Evolutionary conservation across 495 filamentous ascomycete species (phyloP), one percentile per base, ranked within the genome.

Genomic region (Annulohypoxylon stygium): DNA sequence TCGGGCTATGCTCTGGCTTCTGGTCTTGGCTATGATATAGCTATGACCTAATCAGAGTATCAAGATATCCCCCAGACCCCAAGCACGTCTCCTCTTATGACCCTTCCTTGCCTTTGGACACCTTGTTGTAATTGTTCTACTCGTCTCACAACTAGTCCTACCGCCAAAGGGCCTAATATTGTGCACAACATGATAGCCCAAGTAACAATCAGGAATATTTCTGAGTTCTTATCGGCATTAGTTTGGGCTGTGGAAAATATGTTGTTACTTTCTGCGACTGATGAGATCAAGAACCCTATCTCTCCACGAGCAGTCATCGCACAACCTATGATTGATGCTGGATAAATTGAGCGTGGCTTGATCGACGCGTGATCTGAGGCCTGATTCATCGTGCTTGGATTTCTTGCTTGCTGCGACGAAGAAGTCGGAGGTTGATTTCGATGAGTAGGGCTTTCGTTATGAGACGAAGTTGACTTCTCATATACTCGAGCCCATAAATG

Each of bases 161-260:
- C 90, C 4, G 82, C 82, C 1, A 94, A 76, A 0, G 93, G 92
- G 0, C 92, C 92, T n/a, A 91, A 65, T 25, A 94, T 81, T 0
- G 93, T 95, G 67, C 92, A 94, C 2, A 95, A 70, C 0, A 92
- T 84, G 9, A 93, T 91, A 1, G 91, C 93, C 92, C 92, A 95
- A 0, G 90, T 86, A 0, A 91, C 86, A 7, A 93, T 81, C 2
- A 94, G 79, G 73, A 92, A 95, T 5, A 83, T 76, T 36, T 78
- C 76, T 0, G 76, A 75, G 20, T 25, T 50, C 2, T 70, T 69
- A 2, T 41, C 30, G 4, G 87, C 79, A 10, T 75, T 71, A 0
- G 75, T 45, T 4, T 69, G 67, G 0, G 66, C 63, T 4, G 67
- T 70, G 39, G 39, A 14, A 69, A 91, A 90, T n/a, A 90, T 84